Conservation (phyloP, 2,329 filamentous ascomycete species). For the Botrytis deweyae region DNA sequence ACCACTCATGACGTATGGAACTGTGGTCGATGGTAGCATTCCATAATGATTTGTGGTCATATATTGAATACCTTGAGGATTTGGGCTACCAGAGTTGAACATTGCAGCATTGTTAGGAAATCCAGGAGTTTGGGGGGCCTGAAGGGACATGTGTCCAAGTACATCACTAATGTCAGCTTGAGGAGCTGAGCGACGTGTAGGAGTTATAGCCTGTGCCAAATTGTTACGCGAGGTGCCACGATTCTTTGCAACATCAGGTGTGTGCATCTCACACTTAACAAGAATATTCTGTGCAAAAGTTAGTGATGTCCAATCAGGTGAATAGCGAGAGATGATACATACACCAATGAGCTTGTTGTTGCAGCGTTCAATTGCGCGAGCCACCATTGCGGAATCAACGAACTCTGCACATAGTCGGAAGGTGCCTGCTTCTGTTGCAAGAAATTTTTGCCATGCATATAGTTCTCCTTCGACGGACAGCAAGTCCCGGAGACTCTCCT, state of each 20-base stretch:
- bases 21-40: slow-evolving; percentile 8
- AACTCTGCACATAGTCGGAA: slow-evolving; percentile 55
- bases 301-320: neutral
- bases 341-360: slow-evolving; percentile 40
- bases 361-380: slow-evolving; percentile 44
- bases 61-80: slow-evolving; percentile 20
- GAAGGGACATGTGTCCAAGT: slow-evolving; percentile 20
- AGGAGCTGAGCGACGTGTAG: slow-evolving; percentile 22
- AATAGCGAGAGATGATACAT: neutral
- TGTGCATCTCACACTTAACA: slow-evolving; percentile 22
- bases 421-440: slow-evolving; percentile 43
- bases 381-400: slow-evolving; percentile 48
- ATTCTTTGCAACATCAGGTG: slow-evolving; percentile 23
- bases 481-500: slow-evolving; percentile 44
- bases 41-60: slow-evolving; percentile 19
- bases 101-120: slow-evolving; percentile 11
- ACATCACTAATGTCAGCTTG: slow-evolving; percentile 17
- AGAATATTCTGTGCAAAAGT: slow-evolving; percentile 21
- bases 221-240: slow-evolving; percentile 1
- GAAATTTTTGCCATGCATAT: slow-evolving; percentile 50
- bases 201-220: slow-evolving; percentile 14
- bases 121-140: slow-evolving; percentile 18
- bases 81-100: slow-evolving; percentile 19
- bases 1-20: slow-evolving; percentile 14
- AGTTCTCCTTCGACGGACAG: slow-evolving; percentile 52